These are phyloP conservation scores for Globisporangium acanthophoron DNA, from an alignment of 352 stramenopile genomes.

Conservation along the genomic window DNA sequence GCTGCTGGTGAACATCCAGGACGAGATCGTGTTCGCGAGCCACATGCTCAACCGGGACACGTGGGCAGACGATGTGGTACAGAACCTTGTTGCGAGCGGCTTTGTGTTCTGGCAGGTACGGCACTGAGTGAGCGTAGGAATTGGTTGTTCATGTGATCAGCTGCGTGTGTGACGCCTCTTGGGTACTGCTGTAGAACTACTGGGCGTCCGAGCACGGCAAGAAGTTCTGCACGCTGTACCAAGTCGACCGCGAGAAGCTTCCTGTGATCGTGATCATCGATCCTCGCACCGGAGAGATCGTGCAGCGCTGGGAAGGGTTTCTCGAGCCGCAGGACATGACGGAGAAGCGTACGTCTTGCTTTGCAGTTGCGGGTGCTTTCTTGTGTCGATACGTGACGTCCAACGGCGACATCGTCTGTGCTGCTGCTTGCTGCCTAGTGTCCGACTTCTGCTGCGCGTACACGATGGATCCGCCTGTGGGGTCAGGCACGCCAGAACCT, in stretches of 20 bases:
- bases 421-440: constrained; percentile 21
- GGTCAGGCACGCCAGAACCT: neutral
- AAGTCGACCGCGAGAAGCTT: constrained; percentile 60
- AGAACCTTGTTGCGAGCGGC: constrained; percentile 91
- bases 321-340: constrained; percentile 62
- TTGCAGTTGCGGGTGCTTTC: neutral
- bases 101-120: constrained; percentile 94
- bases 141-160: too few relatives aligned
- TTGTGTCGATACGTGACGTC: neutral
- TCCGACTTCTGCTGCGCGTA: constrained; percentile 67
- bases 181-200: constrained; percentile 41
- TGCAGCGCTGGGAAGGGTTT: constrained; percentile 63
- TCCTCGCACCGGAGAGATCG: constrained; percentile 65
- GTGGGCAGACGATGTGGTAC: constrained; percentile 92
- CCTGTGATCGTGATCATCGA: constrained; percentile 76
- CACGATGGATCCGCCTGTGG: constrained; percentile 22
- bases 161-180: neutral
- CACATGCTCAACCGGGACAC: constrained; percentile 95
- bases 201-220: constrained; percentile 76
- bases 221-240: constrained; percentile 80
- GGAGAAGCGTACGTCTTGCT: constrained; percentile 51
- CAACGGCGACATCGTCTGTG: constrained; percentile 2
- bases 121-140: too few relatives aligned
- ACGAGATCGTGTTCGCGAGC: constrained; percentile 92
- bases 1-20: constrained; percentile 94